Base-by-base conservation (phyloP, 1,284 basidiomycete species). In the Nidula niveotomentosa region DNA sequence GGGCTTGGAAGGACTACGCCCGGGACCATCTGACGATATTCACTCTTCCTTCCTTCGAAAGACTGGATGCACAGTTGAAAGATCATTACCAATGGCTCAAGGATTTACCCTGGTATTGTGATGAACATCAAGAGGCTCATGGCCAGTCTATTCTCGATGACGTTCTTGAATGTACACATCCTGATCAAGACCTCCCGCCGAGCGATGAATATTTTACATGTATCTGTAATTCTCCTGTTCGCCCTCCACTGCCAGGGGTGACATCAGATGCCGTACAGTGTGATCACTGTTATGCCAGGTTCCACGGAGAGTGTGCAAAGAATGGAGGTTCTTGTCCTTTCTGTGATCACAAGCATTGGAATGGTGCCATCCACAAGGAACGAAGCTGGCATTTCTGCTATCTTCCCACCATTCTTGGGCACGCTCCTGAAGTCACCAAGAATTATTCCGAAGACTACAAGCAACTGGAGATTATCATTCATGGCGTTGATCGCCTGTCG, bases 291-390 rank as follows among this genome's bases (percentile, higher is more conserved):
- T 89, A 81, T 65, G 91, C 90, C 45, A 77, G 90, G 52, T 93
- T 93, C 71, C 90, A 93, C 60, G 90, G 89, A 15, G 78, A 85
- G 53, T 93, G 90, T 60, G 90, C 90, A 9, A 85, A 85, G 58
- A 91, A 87, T 60, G 90, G 90, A n/a, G 90, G 90, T 37, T 93
- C 90, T 7, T 93, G 90, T 65, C 90, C 91, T 0, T 93, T 93
- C 75, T 93, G 90, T 62, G 90, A 93, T 60, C 90, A 92, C 61
- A 87, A 91, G 59, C 91, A 93, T 62, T 93, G 90, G 90, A 90
- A 93, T 61, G 90, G 90, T 33, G 80, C 86, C 6, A 85, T 92
- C 54, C 83, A 84, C 67, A 91, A 91, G 67, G 82, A 88, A 56
- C 84, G 91, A 49, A 88, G 77, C 61, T 93, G 85, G 81, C 89